Base-by-base conservation (phyloP, 1,284 basidiomycete species). In the Irpex lacteus region DNA sequence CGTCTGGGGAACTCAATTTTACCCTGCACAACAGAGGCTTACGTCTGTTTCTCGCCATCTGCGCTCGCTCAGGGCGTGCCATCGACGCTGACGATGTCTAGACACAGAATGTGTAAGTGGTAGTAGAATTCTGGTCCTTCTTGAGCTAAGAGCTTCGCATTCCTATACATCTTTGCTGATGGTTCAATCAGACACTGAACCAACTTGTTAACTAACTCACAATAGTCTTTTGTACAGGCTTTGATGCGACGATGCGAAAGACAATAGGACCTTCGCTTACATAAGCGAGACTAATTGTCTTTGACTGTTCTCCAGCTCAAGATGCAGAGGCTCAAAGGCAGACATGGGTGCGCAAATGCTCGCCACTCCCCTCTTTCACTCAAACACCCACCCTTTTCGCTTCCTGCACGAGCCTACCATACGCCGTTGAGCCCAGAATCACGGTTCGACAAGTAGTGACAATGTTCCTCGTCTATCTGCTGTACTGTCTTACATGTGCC, bases 231-330 rank as follows among this genome's bases (percentile, higher is more conserved):
- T 56, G 54, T 36, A 32, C 34, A 26, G 26, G 11, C 6, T 36
- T 7, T 56, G 26, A 37, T 56, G 32, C 32, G 26, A 34, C 13
- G 58, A 50, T 32, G 15, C 26, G 40, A 37, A 32, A 63, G 59
- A 63, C 62, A 63, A 63, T 63, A 63, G 37, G 52, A 1, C 19
- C 15, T 8, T 56, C 19, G 62, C 58, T 63, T 60, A 63, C 53
- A 37, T 63, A 63, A 63, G 62, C 59, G 5, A 15, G 5, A 11
- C 62, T 36, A 63, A 63, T 63, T 63, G 62, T 63, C 62, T 63
- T 56, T 55, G 52, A 37, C 54, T 13, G 11, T 32, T 26, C n/a
- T 36, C 54, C 34, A 56, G 34, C 13, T 26, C 54, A 37, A 11
- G 7, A 7, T 13, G 54, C 54, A 36, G 58, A 13, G 58, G 21